Evolutionary conservation across 1,284 basidiomycete genomes (phyloP).

Genomic region (Apiotrichum veenhuisii): DNA sequence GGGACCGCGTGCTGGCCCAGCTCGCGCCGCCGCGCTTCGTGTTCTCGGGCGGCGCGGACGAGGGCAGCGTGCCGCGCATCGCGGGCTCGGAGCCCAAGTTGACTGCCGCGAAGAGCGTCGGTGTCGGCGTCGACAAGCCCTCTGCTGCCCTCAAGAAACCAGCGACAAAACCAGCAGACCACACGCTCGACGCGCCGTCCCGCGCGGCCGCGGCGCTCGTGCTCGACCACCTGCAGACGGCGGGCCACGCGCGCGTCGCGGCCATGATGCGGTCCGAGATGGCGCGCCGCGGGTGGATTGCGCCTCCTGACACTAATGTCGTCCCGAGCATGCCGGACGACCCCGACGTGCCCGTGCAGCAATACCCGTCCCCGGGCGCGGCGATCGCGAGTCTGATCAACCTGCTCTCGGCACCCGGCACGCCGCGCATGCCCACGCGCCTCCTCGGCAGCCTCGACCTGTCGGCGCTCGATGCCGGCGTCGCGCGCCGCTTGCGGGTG

Average conservation of each 20-base stretch:
- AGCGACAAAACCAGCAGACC: no score
- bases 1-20: constrained; percentile 16
- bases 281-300: constrained; percentile 17
- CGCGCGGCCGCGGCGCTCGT: constrained; percentile 64
- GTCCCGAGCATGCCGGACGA: background rate
- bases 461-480: background rate
- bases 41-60: constrained; percentile 1
- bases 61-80: constrained; percentile 2
- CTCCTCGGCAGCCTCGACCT: background rate
- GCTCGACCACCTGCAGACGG: constrained; percentile 70
- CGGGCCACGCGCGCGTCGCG: constrained; percentile 65
- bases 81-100: background rate
- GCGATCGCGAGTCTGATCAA: background rate
- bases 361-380: background rate
- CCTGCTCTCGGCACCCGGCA: background rate
- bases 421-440: background rate
- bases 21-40: background rate
- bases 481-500: background rate
- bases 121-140: background rate
- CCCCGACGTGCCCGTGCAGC: background rate
- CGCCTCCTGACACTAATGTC: background rate
- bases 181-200: constrained; percentile 11
- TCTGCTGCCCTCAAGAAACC: constrained; percentile 9
- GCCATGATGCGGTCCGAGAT: constrained; percentile 15
- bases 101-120: background rate